Evolutionary conservation across 352 stramenopile species (phyloP), one percentile per base, ranked within the genome.

Genomic region (Phytophthora fragariaefolia): DNA sequence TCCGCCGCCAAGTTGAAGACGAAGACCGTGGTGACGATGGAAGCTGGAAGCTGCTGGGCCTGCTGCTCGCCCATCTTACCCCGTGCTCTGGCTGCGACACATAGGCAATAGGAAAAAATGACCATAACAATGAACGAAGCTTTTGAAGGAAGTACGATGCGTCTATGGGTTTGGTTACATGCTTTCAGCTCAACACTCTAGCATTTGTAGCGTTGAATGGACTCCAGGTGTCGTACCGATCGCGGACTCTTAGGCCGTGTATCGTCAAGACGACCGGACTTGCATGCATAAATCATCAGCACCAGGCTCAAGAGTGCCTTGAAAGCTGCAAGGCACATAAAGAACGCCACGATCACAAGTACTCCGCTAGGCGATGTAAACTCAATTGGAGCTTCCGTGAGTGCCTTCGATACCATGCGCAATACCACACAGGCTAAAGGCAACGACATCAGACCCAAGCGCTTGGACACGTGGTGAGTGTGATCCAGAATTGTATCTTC

Each of bases 371-470:
- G 69, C 1, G 76, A 81, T 3, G 47, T 54, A 0, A 89, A 58
- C 8, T 69, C 52, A 38, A 90, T 70, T 0, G 83, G 79, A 1
- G 64, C 69, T 36, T 90, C 80, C 0, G 53, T 38, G 32, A 95
- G 64, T 5, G 83, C 77, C 47, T 95, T 93, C 42, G 77, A 77
- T 2, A 93, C 68, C 80, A 93, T 92, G 30, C 85, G 84, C 56
- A 93, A 26, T n/a, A 95, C 93, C 27, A 99, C 95, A 76, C 93
- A 98, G 26, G 97, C 94, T 9, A 99, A 71, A 10, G 97, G 97
- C 6, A 99, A 82, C 59, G 97, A 96, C 34, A 98, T 92, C 30
- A 99, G 83, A 4, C 96, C 96, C 38, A 99, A 76, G 6, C 96
- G 89, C 51, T 97, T 91, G 20, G 97, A 96, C 18, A 98, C 93